Evolutionary conservation across 2,329 filamentous ascomycete species (phyloP).

Genomic region (Drechslera avenae): DNA sequence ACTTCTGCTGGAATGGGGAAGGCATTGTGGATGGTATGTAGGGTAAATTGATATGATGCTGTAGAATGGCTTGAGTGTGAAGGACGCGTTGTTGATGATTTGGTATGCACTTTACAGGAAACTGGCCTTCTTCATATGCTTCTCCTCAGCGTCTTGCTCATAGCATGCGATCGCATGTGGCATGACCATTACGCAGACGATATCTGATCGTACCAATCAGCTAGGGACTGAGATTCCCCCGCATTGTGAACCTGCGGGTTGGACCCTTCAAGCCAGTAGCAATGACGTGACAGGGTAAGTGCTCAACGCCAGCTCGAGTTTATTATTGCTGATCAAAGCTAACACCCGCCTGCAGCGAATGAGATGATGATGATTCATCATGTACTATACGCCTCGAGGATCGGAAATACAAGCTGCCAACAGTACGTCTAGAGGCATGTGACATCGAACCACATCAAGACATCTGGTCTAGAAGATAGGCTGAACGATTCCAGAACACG

Average conservation of each 20-base stretch:
- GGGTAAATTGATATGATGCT: background rate
- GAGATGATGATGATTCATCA: constrained; percentile 6
- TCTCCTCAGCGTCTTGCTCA: constrained; percentile 22
- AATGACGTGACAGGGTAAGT: constrained; percentile 28
- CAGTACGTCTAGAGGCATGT: constrained; percentile 3
- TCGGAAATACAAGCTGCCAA: background rate
- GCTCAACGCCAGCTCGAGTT: constrained; percentile 3
- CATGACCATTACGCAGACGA: constrained; percentile 40
- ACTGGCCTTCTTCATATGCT: constrained; percentile 21
- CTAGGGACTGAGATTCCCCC: constrained; percentile 34
- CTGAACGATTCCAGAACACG: background rate
- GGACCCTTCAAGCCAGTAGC: constrained; percentile 33
- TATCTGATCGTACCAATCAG: constrained; percentile 46
- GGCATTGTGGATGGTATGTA: constrained; percentile 30
- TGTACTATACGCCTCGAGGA: background rate
- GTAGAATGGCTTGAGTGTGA: background rate
- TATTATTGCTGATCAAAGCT: constrained; percentile 4
- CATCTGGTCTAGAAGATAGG: constrained; percentile 2
- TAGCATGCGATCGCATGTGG: constrained; percentile 29
- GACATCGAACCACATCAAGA: constrained; percentile 12
- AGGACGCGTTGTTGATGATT: background rate
- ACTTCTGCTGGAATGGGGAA: constrained; percentile 48
- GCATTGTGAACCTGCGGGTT: constrained; percentile 33
- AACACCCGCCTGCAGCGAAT: constrained; percentile 17
- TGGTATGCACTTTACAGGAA: background rate